A percentile compares a stretch with the other conserved stretches of the same genome.
Conservation (phyloP, 176 grass and related monocot species). For the Phragmites australis region DNA sequence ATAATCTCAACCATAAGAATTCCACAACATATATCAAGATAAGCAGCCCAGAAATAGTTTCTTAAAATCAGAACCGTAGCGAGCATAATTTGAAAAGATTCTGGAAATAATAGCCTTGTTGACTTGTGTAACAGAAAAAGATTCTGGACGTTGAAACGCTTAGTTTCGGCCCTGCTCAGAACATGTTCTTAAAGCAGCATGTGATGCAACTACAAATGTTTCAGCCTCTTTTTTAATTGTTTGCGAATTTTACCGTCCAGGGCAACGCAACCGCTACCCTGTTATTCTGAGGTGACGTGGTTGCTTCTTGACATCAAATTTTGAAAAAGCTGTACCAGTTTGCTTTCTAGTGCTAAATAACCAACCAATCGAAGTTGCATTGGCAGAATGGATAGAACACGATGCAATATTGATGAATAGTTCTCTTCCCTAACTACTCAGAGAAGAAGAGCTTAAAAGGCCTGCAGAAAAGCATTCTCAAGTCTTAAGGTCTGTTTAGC, state of each 20-base stretch:
- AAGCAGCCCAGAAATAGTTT: too few relatives aligned
- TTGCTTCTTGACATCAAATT: neutral
- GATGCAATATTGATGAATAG: too few relatives aligned
- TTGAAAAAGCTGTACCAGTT: neutral
- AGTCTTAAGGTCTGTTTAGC: too few relatives aligned
- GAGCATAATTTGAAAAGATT: neutral
- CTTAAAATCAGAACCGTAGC: neutral
- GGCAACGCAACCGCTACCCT: neutral
- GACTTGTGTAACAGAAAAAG: neutral
- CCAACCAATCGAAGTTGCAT: neutral
- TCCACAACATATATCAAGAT: too few relatives aligned
- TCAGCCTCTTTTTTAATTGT: neutral
- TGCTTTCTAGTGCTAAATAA: neutral
- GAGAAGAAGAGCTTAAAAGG: neutral
- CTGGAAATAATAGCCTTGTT: neutral
- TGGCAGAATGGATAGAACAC: neutral
- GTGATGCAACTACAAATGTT: neutral
- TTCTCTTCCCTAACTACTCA: neutral
- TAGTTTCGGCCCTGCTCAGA: neutral
- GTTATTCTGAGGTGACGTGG: neutral
- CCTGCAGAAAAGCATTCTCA: neutral
- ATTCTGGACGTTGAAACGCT: neutral
- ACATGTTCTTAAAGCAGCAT: slow-evolving; percentile 10
- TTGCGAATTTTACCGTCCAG: neutral
- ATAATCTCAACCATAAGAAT: too few relatives aligned